A percentile compares a stretch with the other conserved stretches of the same genome.
Conservation (phyloP, 345 rosid species). For the Boechera retrofracta region DNA sequence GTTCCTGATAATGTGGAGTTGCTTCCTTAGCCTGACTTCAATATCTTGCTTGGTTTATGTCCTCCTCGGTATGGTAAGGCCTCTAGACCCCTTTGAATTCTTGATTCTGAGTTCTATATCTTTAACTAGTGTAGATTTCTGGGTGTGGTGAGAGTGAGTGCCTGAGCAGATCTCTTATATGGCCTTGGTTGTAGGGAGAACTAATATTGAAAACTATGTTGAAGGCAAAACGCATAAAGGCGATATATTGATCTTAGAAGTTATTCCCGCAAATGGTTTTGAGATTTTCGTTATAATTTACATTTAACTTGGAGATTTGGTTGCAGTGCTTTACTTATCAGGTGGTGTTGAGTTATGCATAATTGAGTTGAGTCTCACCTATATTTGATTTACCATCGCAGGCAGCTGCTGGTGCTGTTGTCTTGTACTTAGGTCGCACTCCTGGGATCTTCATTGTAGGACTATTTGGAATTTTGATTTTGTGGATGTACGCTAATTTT, state of each 20-base stretch:
- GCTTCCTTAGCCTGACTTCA: constrained; percentile 93
- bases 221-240: neutral
- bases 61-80: constrained; percentile 86
- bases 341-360: neutral
- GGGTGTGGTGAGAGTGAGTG: neutral
- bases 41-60: constrained; percentile 81
- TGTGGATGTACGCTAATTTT: constrained; percentile 99
- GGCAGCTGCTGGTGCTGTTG: constrained; percentile 91
- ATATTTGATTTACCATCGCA: constrained; percentile 46
- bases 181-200: neutral
- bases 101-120: neutral
- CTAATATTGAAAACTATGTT: neutral
- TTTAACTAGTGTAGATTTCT: neutral
- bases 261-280: neutral
- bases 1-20: constrained; percentile 94
- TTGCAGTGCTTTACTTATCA: neutral
- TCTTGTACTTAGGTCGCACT: constrained; percentile 82
- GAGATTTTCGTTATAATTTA: neutral
- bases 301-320: neutral
- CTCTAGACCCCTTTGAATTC: constrained; percentile 4
- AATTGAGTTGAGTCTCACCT: constrained; percentile 17
- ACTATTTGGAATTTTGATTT: constrained; percentile 73
- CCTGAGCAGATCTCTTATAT: neutral
- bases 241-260: neutral
- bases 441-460: constrained; percentile 97